Percentiles rank a stretch among this genome's conserved stretches.
These are phyloP conservation scores for Puya raimondii DNA, from an alignment of 176 grass and related monocot species.

Conservation along the genomic window DNA sequence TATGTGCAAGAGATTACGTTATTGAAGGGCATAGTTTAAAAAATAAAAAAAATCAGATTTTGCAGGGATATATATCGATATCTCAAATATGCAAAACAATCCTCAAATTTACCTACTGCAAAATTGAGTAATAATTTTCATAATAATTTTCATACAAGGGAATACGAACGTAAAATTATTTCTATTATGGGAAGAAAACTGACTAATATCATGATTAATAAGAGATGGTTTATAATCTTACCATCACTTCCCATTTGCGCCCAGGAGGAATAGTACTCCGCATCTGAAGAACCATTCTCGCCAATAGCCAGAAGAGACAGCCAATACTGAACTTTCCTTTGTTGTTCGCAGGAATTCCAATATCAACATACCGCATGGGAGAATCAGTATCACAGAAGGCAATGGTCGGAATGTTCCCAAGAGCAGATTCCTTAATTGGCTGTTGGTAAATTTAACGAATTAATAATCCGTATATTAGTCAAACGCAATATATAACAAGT, in stretches of 20 bases:
- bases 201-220: not conserved
- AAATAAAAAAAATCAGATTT: too few species aligned
- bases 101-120: too few species aligned
- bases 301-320: slow-evolving; percentile 86
- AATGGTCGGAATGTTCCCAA: slow-evolving; percentile 82
- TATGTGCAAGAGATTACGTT: too few species aligned
- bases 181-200: not conserved
- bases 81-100: too few species aligned
- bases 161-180: not conserved
- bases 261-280: slow-evolving; percentile 75
- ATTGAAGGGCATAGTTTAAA: too few species aligned
- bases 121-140: too few species aligned
- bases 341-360: slow-evolving; percentile 89
- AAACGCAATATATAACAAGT: not conserved
- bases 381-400: slow-evolving; percentile 94
- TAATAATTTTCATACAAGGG: too few species aligned
- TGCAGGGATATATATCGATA: too few species aligned
- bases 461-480: not conserved
- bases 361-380: slow-evolving; percentile 83
- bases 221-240: slow-evolving; percentile 13
- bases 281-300: slow-evolving; percentile 89
- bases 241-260: slow-evolving; percentile 93
- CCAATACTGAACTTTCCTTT: slow-evolving; percentile 86
- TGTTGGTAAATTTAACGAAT: slow-evolving; percentile 15
- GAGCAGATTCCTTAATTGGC: slow-evolving; percentile 90